Conservation (phyloP, 345 rosid genomes). For the Syzygium aqueum region DNA sequence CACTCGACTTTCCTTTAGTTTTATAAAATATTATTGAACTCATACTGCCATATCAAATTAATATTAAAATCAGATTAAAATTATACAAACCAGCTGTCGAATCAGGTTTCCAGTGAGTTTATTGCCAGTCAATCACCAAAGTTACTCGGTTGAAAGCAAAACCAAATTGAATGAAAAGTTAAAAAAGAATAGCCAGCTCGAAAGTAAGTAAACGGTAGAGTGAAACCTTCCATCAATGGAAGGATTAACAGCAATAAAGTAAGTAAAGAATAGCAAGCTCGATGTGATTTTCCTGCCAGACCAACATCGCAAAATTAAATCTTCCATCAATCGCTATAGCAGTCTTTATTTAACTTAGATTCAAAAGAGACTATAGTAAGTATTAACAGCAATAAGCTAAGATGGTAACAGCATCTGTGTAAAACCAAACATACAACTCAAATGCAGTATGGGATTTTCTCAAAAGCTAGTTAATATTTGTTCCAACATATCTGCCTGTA, state of each 20-base stretch:
- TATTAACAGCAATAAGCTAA: not conserved
- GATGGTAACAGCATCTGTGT: not conserved
- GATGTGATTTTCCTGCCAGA: not conserved
- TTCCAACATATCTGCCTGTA: not conserved
- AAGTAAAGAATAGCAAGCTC: not conserved
- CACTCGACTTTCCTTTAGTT: not conserved
- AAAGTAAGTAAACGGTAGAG: not conserved
- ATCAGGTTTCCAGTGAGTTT: not conserved
- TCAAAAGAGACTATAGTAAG: not conserved
- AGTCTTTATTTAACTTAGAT: not conserved
- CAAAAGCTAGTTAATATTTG: not conserved
- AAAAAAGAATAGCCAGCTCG: not conserved
- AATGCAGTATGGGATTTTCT: not conserved
- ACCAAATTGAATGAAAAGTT: not conserved
- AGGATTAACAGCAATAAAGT: no score
- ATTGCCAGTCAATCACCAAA: not conserved
- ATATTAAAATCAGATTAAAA: not conserved
- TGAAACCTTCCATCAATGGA: no score
- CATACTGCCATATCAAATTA: not conserved
- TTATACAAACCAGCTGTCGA: not conserved
- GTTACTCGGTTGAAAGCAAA: not conserved
- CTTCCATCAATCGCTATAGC: not conserved
- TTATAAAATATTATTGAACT: not conserved
- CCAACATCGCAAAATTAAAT: not conserved
- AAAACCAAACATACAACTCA: not conserved